phyloP scores from a whole-genome alignment of 805 yeast species.

The Ascoidea tarda region DNA sequence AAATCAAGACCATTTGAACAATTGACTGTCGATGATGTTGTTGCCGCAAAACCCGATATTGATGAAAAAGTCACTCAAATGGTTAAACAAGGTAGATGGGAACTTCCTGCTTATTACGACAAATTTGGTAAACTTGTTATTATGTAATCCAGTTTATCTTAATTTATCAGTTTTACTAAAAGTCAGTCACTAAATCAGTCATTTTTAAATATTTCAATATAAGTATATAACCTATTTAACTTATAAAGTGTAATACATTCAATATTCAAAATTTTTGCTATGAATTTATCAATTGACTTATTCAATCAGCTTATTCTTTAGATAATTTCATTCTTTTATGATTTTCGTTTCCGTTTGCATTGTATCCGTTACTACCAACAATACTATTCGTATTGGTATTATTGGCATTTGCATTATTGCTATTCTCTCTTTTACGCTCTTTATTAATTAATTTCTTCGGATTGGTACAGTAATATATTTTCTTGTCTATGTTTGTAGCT shows the following conservation, averaged over 20 bases:
- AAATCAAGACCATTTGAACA: slow-evolving; percentile 96
- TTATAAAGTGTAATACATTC: too few species aligned
- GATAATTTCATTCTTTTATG: too few species aligned
- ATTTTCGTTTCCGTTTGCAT: too few species aligned
- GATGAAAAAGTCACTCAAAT: slow-evolving; percentile 90
- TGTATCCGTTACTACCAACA: too few species aligned
- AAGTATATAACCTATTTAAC: too few species aligned
- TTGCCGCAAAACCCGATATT: slow-evolving; percentile 93
- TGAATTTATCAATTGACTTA: too few species aligned
- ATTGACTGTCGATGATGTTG: slow-evolving; percentile 89
- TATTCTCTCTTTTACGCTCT: slow-evolving; percentile 17
- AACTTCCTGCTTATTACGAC: slow-evolving; percentile 96
- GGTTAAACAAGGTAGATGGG: slow-evolving; percentile 96
- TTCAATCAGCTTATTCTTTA: too few species aligned
- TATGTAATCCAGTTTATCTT: slow-evolving; percentile 31
- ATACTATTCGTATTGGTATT: too few species aligned
- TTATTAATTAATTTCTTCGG: slow-evolving; percentile 40
- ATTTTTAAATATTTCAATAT: too few species aligned
- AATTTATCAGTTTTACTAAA: neutral
- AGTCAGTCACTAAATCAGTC: too few species aligned
- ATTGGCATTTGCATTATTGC: neutral
- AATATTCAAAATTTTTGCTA: too few species aligned
- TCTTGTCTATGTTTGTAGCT: slow-evolving; percentile 48
- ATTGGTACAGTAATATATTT: slow-evolving; percentile 45
- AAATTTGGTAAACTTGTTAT: slow-evolving; percentile 95